A percentile compares a stretch with the other conserved stretches of the same genome.
phyloP scores from a whole-genome alignment of 2,329 filamentous ascomycete species.

The Aspergillus sp. region DNA sequence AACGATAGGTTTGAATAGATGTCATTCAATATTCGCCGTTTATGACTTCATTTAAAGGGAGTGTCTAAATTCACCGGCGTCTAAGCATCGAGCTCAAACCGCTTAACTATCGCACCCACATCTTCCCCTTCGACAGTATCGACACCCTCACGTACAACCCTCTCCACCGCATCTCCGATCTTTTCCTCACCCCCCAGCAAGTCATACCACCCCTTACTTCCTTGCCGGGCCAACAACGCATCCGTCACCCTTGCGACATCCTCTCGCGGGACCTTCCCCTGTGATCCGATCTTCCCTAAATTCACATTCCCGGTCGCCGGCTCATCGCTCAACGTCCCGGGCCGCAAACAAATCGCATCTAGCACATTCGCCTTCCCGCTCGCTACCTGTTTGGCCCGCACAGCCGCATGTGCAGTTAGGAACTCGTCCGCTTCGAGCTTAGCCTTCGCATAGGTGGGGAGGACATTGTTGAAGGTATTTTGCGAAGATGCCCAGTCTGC shows the following conservation, averaged over 20 bases:
- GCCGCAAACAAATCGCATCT: conserved; percentile 53
- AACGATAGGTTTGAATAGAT: neutral
- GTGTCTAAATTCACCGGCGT: neutral
- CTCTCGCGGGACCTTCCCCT: conserved; percentile 48
- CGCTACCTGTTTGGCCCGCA: conserved; percentile 26
- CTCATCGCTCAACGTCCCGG: conserved; percentile 50
- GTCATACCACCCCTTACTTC: conserved; percentile 55
- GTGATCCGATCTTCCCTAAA: conserved; percentile 49
- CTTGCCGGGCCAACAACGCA: conserved; percentile 48
- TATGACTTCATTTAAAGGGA: neutral
- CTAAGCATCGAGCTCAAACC: conserved; percentile 16
- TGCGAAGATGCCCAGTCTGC: conserved; percentile 47
- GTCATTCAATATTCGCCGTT: neutral
- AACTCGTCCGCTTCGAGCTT: conserved; percentile 59
- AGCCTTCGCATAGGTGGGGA: conserved; percentile 54
- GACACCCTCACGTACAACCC: conserved; percentile 43
- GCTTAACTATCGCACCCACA: conserved; percentile 44
- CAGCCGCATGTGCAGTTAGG: conserved; percentile 47
- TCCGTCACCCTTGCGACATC: conserved; percentile 55
- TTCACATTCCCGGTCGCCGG: conserved; percentile 48
- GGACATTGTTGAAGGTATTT: conserved; percentile 48
- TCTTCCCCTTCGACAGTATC: conserved; percentile 54
- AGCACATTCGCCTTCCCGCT: conserved; percentile 24
- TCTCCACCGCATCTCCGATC: conserved; percentile 48
- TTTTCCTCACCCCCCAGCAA: conserved; percentile 51